These are phyloP conservation scores for Rutstroemia sp. DNA, from an alignment of 2,329 filamentous ascomycete species.

Conservation along the genomic window DNA sequence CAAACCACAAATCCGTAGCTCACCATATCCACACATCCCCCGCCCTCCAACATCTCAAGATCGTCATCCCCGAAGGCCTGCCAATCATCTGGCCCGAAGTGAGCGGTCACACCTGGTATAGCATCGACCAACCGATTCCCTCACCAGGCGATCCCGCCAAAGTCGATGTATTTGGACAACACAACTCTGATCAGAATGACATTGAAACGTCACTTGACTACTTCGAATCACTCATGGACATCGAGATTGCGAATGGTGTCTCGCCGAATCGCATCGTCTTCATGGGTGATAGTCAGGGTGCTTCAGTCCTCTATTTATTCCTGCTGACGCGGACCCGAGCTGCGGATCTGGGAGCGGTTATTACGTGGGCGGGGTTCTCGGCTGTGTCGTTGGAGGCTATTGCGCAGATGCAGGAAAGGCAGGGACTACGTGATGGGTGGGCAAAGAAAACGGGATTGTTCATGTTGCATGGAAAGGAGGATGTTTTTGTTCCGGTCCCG, in stretches of 20 bases:
- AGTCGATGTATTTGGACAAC: neutral
- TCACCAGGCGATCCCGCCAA: conserved; percentile 1
- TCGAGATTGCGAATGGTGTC: conserved; percentile 4
- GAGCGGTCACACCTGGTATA: conserved; percentile 10
- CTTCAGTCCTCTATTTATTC: conserved; percentile 9
- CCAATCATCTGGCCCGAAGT: conserved; percentile 6
- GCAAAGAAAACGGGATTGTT: conserved; percentile 10
- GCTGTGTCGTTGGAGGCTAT: conserved; percentile 8
- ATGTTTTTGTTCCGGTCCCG: conserved; percentile 9
- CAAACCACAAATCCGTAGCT: conserved; percentile 8
- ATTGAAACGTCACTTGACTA: conserved; percentile 12
- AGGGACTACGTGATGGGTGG: conserved; percentile 7
- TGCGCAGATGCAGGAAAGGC: conserved; percentile 5
- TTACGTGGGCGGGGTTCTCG: conserved; percentile 10
- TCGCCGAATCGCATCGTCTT: conserved; percentile 10
- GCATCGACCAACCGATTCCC: conserved; percentile 10
- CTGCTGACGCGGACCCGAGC: conserved; percentile 8
- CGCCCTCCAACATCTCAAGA: conserved; percentile 11
- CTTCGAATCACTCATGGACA: conserved; percentile 9
- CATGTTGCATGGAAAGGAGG: conserved; percentile 11
- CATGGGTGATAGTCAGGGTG: conserved; percentile 15
- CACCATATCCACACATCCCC: conserved; percentile 12
- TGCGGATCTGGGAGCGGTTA: conserved; percentile 6
- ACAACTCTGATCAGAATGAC: conserved; percentile 8
- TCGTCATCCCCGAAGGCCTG: conserved; percentile 11